Evolutionary conservation across 352 stramenopile genomes (phyloP).

Genomic region (Phytophthora foliorum): DNA sequence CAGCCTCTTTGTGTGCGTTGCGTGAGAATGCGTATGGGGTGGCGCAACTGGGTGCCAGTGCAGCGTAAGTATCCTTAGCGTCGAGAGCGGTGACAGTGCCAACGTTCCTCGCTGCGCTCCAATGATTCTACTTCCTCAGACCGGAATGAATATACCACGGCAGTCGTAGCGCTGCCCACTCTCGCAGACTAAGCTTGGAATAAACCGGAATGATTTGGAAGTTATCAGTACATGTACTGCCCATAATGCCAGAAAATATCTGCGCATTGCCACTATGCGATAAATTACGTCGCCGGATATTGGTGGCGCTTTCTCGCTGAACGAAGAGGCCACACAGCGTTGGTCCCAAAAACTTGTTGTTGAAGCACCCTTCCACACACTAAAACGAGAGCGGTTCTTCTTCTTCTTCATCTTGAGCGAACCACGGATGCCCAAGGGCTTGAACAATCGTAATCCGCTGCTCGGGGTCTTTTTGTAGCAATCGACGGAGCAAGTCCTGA

Average conservation of each 20-base stretch:
- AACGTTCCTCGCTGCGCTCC: background rate
- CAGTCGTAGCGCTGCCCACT: background rate
- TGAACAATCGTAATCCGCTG: slow-evolving; percentile 66
- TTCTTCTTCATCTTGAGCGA: slow-evolving; percentile 45
- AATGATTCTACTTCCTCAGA: background rate
- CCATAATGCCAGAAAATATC: slow-evolving; percentile 7
- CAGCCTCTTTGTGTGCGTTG: background rate
- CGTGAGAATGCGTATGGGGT: background rate
- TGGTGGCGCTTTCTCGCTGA: background rate
- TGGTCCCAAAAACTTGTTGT: background rate
- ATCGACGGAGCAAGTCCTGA: slow-evolving; percentile 55
- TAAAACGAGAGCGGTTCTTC: slow-evolving; percentile 82
- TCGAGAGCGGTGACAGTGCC: background rate
- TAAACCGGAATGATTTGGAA: slow-evolving; percentile 6
- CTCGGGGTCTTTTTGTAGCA: slow-evolving; percentile 61
- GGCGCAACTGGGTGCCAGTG: background rate
- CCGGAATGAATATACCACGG: background rate
- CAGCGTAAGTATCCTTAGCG: background rate
- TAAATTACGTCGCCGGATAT: background rate
- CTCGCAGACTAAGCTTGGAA: background rate
- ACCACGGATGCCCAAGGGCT: slow-evolving; percentile 72
- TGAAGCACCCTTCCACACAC: slow-evolving; percentile 3
- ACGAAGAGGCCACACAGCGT: background rate
- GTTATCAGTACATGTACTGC: background rate
- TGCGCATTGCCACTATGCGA: background rate